A percentile compares a stretch with the other conserved stretches of the same genome.
Conservation (phyloP, 1,139 yeast genomes). For the Debaryomycetaceae sp. region DNA sequence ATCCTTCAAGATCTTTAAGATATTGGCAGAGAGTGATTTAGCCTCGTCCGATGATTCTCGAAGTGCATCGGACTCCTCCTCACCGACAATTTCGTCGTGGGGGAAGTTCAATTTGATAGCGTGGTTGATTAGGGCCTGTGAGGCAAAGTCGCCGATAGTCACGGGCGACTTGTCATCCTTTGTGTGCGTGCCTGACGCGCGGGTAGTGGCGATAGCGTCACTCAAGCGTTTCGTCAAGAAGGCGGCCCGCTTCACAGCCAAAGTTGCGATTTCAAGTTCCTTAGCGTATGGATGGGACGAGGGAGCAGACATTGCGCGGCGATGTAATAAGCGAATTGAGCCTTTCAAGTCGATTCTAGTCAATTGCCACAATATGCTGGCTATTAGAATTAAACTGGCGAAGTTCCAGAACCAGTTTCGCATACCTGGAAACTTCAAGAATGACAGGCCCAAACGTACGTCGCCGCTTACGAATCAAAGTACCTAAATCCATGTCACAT, state of each 20-base stretch:
- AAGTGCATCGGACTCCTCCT: conserved; percentile 71
- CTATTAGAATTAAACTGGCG: no score
- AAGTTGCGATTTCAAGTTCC: conserved; percentile 70
- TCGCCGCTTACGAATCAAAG: no score
- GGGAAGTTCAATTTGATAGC: conserved; percentile 78
- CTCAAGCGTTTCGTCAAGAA: conserved; percentile 64
- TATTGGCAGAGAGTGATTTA: conserved; percentile 22
- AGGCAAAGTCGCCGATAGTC: conserved; percentile 92
- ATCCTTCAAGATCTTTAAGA: conserved; percentile 37
- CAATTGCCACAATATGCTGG: neutral
- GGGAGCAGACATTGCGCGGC: conserved; percentile 2
- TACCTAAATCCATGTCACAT: no score
- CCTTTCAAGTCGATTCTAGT: neutral
- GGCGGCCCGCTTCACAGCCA: conserved; percentile 87
- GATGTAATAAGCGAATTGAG: no score
- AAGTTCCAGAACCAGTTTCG: no score
- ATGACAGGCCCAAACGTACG: no score
- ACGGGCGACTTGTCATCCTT: conserved; percentile 91
- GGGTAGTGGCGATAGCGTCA: conserved; percentile 49
- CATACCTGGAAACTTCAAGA: no score
- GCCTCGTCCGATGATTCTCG: conserved; percentile 33
- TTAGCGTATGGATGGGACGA: conserved; percentile 23
- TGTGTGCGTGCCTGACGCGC: conserved; percentile 53
- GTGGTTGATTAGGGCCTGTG: conserved; percentile 85
- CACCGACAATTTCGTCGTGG: conserved; percentile 80